Conservation (phyloP, 805 yeast species). For the Saturnispora kantuleensis region DNA sequence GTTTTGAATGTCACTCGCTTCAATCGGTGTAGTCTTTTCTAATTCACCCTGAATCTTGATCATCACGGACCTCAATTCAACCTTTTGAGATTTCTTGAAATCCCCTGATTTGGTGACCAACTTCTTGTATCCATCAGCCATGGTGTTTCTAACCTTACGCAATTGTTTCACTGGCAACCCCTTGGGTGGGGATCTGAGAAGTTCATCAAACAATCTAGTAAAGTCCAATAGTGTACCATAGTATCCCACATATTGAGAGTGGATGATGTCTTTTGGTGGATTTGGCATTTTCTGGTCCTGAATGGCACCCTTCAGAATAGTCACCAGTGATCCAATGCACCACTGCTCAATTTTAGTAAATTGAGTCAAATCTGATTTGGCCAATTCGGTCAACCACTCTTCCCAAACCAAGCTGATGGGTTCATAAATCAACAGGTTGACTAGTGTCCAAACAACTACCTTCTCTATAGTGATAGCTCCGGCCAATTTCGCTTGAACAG, state of each 20-base stretch:
- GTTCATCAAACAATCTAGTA: constrained; percentile 13
- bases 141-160: constrained; percentile 1
- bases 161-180: not conserved
- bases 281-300: not conserved
- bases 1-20: constrained; percentile 8
- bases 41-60: constrained; percentile 14
- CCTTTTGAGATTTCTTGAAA: not conserved
- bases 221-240: constrained; percentile 18
- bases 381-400: constrained; percentile 14
- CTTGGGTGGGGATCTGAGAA: constrained; percentile 5
- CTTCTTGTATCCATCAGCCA: not conserved
- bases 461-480: constrained; percentile 15
- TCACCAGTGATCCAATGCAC: constrained; percentile 18
- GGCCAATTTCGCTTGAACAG: constrained; percentile 18
- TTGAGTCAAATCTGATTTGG: constrained; percentile 4
- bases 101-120: not conserved
- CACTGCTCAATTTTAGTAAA: constrained; percentile 31
- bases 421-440: constrained; percentile 32
- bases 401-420: constrained; percentile 20
- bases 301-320: constrained; percentile 8
- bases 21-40: constrained; percentile 6
- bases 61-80: constrained; percentile 8
- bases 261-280: constrained; percentile 12
- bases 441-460: constrained; percentile 29
- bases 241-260: constrained; percentile 18